These are phyloP conservation scores for Setaria viridis DNA, from an alignment of 202 grass and related monocot genomes.

Conservation along the genomic window DNA sequence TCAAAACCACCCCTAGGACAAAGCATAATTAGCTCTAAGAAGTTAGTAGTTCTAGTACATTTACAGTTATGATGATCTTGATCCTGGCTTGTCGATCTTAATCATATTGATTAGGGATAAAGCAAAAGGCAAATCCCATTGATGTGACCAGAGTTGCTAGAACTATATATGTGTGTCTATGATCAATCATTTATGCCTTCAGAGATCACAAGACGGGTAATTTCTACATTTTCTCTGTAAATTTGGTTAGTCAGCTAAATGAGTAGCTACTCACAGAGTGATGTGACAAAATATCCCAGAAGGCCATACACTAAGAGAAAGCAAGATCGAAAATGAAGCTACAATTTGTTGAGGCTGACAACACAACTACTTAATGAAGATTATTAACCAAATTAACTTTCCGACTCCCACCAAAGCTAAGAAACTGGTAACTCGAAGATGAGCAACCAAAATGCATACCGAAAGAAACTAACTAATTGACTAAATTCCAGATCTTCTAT, in stretches of 20 bases:
- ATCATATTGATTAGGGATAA: conserved; percentile 8
- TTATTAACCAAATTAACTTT: not conserved
- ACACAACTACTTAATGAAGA: conserved; percentile 15
- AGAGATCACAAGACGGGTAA: not conserved
- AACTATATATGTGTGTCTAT: not conserved
- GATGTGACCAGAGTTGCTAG: conserved; percentile 28
- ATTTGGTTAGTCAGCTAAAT: not conserved
- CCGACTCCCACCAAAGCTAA: not conserved
- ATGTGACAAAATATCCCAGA: conserved; percentile 7
- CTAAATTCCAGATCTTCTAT: too few relatives aligned
- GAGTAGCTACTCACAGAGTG: not conserved
- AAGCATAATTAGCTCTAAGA: not conserved
- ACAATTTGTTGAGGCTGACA: conserved; percentile 19
- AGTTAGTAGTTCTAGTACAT: not conserved
- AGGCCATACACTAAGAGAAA: not conserved
- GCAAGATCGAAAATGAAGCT: conserved; percentile 15
- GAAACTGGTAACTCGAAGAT: not conserved
- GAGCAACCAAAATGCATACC: not conserved
- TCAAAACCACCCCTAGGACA: not conserved
- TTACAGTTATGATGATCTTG: conserved; percentile 26
- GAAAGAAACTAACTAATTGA: too few relatives aligned
- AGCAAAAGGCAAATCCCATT: conserved; percentile 24
- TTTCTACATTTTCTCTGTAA: not conserved
- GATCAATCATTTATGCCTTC: conserved; percentile 4
- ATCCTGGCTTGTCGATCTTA: not conserved